A percentile compares a stretch with the other conserved stretches of the same genome.
Conservation (phyloP, 2,329 filamentous ascomycete species). For the Endothia cerciana region DNA sequence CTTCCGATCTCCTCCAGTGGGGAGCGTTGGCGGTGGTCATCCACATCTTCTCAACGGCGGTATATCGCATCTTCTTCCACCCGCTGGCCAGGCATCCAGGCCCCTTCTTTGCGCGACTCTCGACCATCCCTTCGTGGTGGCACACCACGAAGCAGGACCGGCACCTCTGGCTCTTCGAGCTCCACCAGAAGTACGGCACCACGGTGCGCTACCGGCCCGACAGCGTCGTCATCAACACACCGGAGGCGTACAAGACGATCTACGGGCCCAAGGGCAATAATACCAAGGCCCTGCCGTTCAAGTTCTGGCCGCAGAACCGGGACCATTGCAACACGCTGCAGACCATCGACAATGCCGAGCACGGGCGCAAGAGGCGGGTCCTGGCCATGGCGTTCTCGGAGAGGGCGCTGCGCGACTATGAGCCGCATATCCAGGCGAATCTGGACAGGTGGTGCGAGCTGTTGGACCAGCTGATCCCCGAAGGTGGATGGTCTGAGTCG, state of each 20-base stretch:
- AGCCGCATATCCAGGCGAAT: conserved; percentile 32
- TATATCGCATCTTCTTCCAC: conserved; percentile 18
- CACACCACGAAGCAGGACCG: conserved; percentile 16
- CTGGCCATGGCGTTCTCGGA: conserved; percentile 49
- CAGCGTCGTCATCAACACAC: conserved; percentile 18
- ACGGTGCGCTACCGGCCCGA: conserved; percentile 17
- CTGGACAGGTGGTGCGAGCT: conserved; percentile 27
- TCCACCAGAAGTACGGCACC: conserved; percentile 18
- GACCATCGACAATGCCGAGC: conserved; percentile 45
- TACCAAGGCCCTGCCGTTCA: conserved; percentile 12
- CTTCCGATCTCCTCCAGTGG: not conserved
- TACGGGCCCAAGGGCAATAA: conserved; percentile 27
- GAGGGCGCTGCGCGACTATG: conserved; percentile 46
- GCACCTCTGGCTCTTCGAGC: conserved; percentile 17
- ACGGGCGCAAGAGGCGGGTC: conserved; percentile 48
- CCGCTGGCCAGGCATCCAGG: conserved; percentile 15
- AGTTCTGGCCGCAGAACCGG: conserved; percentile 18
- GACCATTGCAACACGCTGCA: conserved; percentile 44
- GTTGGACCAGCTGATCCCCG: conserved; percentile 10
- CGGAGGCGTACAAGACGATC: conserved; percentile 22
- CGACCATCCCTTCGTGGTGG: conserved; percentile 17
- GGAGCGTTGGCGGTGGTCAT: not conserved
- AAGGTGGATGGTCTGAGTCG: conserved; percentile 8
- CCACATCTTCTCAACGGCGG: conserved; percentile 1
- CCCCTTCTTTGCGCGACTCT: conserved; percentile 1